Conservation (phyloP, 2,329 filamentous ascomycete species). For the Trichophyton verrucosum region DNA sequence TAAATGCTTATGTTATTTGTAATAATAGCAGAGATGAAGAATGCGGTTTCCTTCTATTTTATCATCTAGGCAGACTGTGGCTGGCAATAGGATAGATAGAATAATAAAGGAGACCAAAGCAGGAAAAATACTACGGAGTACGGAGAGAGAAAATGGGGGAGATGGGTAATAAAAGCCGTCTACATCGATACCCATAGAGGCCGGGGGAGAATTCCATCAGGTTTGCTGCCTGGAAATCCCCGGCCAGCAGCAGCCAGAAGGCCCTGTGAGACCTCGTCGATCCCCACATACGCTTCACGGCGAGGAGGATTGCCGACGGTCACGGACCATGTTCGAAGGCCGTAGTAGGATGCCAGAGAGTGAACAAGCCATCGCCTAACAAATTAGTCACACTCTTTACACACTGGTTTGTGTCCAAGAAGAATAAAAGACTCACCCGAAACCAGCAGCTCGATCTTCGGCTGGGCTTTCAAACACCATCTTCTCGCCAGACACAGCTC, state of each 20-base stretch:
- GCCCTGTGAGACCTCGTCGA: slow-evolving; percentile 26
- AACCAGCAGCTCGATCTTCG: slow-evolving; percentile 63
- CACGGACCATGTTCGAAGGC: slow-evolving; percentile 69
- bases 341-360: slow-evolving; percentile 84
- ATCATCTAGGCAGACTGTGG: not conserved
- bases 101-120: not conserved
- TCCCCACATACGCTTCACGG: slow-evolving; percentile 71
- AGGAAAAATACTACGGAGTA: not conserved
- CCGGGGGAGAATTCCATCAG: slow-evolving; percentile 26
- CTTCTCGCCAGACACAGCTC: slow-evolving; percentile 38
- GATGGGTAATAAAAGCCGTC: slow-evolving; percentile 1
- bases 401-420: not conserved
- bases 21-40: not conserved
- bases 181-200: slow-evolving; percentile 29
- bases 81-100: not conserved
- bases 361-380: slow-evolving; percentile 83
- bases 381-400: not conserved
- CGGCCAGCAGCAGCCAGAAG: slow-evolving; percentile 24
- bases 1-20: no score
- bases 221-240: slow-evolving; percentile 15
- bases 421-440: slow-evolving; percentile 52
- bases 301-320: slow-evolving; percentile 57
- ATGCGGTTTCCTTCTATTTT: not conserved
- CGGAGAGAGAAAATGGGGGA: not conserved
- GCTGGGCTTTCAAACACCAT: slow-evolving; percentile 71